Conservation (phyloP, 495 filamentous ascomycete species). For the Neurospora hispaniola region DNA sequence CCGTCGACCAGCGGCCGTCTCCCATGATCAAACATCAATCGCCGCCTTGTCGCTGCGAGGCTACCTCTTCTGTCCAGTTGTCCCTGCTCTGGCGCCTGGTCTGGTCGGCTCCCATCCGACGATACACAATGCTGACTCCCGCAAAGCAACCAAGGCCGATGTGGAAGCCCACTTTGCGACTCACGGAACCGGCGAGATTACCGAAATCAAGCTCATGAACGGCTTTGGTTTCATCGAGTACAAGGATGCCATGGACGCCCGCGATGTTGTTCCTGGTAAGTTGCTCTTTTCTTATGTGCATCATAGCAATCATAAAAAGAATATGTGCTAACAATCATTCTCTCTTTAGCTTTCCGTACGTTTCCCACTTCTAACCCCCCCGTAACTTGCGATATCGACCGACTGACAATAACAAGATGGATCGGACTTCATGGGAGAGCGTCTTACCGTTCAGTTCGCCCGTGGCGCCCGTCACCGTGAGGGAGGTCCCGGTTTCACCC, state of each 20-base stretch:
- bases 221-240: slow-evolving; percentile 99
- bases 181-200: slow-evolving; percentile 93
- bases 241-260: slow-evolving; percentile 92
- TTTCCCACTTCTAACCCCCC: slow-evolving; percentile 22
- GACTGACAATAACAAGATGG: slow-evolving; percentile 60
- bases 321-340: slow-evolving; percentile 14
- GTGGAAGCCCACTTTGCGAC: slow-evolving; percentile 92
- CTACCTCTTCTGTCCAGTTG: background rate
- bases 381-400: slow-evolving; percentile 14
- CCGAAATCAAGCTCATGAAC: slow-evolving; percentile 99
- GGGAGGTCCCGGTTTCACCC: slow-evolving; percentile 44
- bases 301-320: slow-evolving; percentile 8
- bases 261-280: slow-evolving; percentile 94
- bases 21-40: background rate
- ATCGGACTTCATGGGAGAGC: slow-evolving; percentile 94
- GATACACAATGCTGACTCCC: slow-evolving; percentile 10
- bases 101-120: background rate
- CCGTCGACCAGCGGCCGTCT: background rate
- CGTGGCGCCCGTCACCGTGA: slow-evolving; percentile 86
- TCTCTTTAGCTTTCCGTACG: slow-evolving; percentile 45
- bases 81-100: background rate
- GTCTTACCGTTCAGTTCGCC: slow-evolving; percentile 94
- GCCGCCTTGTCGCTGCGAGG: background rate
- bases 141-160: slow-evolving; percentile 84
- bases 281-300: slow-evolving; percentile 3